Evolutionary conservation across 495 filamentous ascomycete species (phyloP).

Genomic region (Podospora bellae-mahoneyi): DNA sequence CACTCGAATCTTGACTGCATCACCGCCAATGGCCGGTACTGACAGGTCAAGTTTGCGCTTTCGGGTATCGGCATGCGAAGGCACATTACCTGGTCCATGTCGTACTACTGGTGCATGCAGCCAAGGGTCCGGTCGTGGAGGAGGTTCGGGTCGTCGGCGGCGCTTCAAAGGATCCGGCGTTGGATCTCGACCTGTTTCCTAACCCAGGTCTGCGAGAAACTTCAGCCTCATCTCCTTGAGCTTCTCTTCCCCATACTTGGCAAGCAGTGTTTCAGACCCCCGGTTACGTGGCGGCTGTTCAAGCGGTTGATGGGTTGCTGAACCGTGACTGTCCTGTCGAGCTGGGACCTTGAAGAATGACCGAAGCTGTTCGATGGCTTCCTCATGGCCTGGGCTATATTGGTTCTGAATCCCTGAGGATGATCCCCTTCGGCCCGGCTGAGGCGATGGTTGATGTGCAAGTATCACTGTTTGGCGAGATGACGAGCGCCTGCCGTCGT

Average conservation of each 20-base stretch:
- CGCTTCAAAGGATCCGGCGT: conserved; percentile 3
- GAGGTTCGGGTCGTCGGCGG: neutral
- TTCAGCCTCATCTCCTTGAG: conserved; percentile 23
- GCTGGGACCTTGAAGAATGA: conserved; percentile 6
- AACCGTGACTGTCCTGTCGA: conserved; percentile 5
- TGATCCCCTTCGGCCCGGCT: neutral
- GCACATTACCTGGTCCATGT: no score
- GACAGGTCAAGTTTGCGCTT: neutral
- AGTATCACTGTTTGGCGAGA: neutral
- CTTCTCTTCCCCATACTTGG: conserved; percentile 17
- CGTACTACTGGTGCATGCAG: neutral
- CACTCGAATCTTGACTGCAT: conserved; percentile 35
- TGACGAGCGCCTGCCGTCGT: neutral
- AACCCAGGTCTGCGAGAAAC: conserved; percentile 25
- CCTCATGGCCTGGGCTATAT: neutral
- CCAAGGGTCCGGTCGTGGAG: neutral
- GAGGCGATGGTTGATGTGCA: neutral
- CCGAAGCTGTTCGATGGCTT: neutral
- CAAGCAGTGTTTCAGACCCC: no score
- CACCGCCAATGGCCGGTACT: conserved; percentile 5
- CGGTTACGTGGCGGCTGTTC: conserved; percentile 11
- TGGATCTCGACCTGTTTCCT: conserved; percentile 18
- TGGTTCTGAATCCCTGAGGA: neutral
- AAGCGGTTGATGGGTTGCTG: conserved; percentile 23
- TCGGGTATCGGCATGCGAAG: neutral